phyloP scores from a whole-genome alignment of 176 grass and related monocot species.

The Avena atlantica region DNA sequence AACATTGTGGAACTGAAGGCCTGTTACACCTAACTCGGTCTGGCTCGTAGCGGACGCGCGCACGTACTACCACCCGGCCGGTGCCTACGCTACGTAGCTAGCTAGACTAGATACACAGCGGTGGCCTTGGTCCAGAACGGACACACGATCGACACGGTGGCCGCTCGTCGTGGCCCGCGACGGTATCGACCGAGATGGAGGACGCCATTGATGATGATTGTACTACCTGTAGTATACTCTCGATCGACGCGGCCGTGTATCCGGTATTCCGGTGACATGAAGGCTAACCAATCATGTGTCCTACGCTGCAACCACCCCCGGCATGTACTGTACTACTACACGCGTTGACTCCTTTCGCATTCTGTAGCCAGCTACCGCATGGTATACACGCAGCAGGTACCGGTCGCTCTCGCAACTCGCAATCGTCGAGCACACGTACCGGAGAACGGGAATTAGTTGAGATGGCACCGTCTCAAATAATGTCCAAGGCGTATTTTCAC shows the following conservation, averaged over 20 bases:
- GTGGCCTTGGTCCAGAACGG: too few species aligned
- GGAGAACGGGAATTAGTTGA: too few species aligned
- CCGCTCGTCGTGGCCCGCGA: not conserved
- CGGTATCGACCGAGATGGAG: not conserved
- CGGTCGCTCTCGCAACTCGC: too few species aligned
- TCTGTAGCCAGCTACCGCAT: too few species aligned
- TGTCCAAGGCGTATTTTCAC: too few species aligned
- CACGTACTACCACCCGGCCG: too few species aligned
- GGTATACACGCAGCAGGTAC: too few species aligned
- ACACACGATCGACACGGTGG: not conserved
- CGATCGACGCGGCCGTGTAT: not conserved
- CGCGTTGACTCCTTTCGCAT: too few species aligned
- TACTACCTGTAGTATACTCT: not conserved
- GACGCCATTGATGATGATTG: not conserved
- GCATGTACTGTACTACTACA: not conserved
- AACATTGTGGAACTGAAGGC: too few species aligned
- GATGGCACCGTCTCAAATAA: too few species aligned
- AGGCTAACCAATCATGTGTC: not conserved
- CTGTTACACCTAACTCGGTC: not conserved
- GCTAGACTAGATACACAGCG: not conserved
- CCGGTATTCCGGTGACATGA: slow-evolving; percentile 17
- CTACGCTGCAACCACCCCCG: not conserved
- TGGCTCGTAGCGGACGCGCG: too few species aligned
- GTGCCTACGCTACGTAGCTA: not conserved
- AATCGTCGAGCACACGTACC: too few species aligned